Conservation (phyloP, 2,329 filamentous ascomycete genomes). For the Beauveria varroae region DNA sequence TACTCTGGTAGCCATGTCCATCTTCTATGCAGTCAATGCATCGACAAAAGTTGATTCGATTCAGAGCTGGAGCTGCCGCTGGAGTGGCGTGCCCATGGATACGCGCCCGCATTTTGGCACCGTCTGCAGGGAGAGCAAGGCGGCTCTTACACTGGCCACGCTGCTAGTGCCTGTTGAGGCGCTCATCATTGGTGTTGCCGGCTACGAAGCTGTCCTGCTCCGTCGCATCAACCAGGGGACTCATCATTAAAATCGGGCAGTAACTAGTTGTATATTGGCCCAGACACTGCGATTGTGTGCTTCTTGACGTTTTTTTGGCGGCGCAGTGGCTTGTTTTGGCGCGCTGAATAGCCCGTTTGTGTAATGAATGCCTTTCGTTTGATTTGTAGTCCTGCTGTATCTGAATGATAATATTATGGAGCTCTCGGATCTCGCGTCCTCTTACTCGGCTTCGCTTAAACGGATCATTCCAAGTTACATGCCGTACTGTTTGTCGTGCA, state of each 20-base stretch:
- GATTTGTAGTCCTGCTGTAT: neutral
- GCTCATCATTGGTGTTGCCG: constrained; percentile 37
- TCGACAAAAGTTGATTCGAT: constrained; percentile 46
- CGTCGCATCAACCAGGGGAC: constrained; percentile 24
- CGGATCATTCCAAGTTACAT: neutral
- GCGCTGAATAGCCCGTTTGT: neutral
- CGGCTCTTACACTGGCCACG: constrained; percentile 45
- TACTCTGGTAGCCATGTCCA: constrained; percentile 44
- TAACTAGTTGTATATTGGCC: neutral
- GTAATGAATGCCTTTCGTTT: neutral
- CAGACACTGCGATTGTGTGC: neutral
- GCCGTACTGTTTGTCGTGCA: neutral
- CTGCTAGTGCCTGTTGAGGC: constrained; percentile 51
- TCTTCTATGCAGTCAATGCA: constrained; percentile 51
- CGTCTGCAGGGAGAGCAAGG: constrained; percentile 49
- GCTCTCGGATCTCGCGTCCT: neutral
- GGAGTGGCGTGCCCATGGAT: constrained; percentile 45
- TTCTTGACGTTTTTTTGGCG: neutral
- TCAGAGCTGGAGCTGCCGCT: constrained; percentile 57
- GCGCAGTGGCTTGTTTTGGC: neutral
- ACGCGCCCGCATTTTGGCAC: constrained; percentile 46
- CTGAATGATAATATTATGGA: neutral
- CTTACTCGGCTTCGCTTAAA: neutral
- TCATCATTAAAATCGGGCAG: neutral
- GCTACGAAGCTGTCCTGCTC: constrained; percentile 34